Evolutionary conservation across 306 rosid species (phyloP), one percentile per base, ranked within the genome.

Genomic region (Datisca glomerata): DNA sequence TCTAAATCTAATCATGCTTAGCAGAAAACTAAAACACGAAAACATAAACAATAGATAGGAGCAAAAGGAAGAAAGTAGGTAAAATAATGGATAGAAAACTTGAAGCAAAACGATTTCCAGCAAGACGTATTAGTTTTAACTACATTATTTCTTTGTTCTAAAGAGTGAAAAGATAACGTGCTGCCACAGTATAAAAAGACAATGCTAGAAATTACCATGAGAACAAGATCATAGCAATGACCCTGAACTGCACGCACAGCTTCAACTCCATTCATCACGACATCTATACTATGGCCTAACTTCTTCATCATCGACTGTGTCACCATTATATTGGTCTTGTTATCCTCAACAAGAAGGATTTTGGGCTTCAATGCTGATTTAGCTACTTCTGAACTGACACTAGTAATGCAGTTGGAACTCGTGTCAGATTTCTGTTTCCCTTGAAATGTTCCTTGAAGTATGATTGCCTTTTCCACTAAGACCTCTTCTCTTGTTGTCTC

Each of bases 331-430:
- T 84, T 91, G 45, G 84, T 80, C 73, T 84, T 84, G 72, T 70
- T 91, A 59, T 91, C 98, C 58, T 91, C 96, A 40, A 80, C 98
- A 12, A 91, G 86, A 55, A 91, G 98, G 45, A 91, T 84, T 47
- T 56, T 80, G 6, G 96, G 85, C 41, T 68, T 59, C 42, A 44
- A 33, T 18, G 45, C 9, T 15, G 77, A 28, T 50, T 65, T 62
- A 12, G 60, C 29, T 21, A 34, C 63, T 64, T 71, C 76, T 12
- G 40, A 53, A 43, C 48, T 57, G 53, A 55, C 59, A 5, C 45
- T 60, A 27, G 25, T 41, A 47, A 37, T 60, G 37, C 62, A 34
- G 28, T 57, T 61, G 1, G 64, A 53, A 42, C 51, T 68, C 28
- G 25, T 28, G 24, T 67, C 65, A 19, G 51, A 48, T 55, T 71